These are phyloP conservation scores for Mycena maculata DNA, from an alignment of 768 basidiomycete species.

Conservation along the genomic window DNA sequence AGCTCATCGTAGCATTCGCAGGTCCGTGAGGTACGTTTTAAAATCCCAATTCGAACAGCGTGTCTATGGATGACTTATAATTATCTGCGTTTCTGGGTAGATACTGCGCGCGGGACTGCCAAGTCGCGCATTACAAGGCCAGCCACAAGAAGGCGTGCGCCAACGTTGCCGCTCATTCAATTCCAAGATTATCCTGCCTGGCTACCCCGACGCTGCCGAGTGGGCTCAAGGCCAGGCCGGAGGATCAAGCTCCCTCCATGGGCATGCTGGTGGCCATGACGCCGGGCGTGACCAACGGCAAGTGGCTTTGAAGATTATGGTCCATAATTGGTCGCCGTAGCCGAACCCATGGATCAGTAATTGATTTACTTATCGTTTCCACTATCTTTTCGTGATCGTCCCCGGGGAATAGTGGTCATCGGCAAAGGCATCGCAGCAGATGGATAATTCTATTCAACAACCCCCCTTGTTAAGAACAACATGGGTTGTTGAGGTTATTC, in stretches of 20 bases:
- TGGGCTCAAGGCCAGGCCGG: background rate
- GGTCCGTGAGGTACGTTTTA: constrained; percentile 29
- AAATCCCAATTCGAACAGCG: background rate
- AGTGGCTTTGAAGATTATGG: constrained; percentile 10
- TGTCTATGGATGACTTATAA: background rate
- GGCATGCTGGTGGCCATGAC: constrained; percentile 6
- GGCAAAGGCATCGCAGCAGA: constrained; percentile 13
- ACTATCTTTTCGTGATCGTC: background rate
- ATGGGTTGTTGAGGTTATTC: too few species aligned
- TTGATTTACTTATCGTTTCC: background rate
- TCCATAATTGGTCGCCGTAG: constrained; percentile 17
- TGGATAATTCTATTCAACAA: too few species aligned
- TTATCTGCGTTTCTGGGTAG: background rate
- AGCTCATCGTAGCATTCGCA: background rate
- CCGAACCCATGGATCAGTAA: constrained; percentile 20
- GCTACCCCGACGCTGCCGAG: constrained; percentile 13
- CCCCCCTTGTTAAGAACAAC: too few species aligned
- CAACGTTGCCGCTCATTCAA: constrained; percentile 29
- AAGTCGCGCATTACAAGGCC: constrained; percentile 24
- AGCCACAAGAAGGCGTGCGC: constrained; percentile 28
- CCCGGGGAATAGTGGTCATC: constrained; percentile 13
- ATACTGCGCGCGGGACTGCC: constrained; percentile 31
- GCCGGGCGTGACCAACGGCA: constrained; percentile 12
- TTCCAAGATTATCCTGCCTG: constrained; percentile 11
- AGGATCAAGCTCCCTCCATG: background rate